Evolutionary conservation across 148 eudicot genomes (phyloP), one percentile per base, ranked within the genome.

Genomic region (Hydrangea macrophylla): DNA sequence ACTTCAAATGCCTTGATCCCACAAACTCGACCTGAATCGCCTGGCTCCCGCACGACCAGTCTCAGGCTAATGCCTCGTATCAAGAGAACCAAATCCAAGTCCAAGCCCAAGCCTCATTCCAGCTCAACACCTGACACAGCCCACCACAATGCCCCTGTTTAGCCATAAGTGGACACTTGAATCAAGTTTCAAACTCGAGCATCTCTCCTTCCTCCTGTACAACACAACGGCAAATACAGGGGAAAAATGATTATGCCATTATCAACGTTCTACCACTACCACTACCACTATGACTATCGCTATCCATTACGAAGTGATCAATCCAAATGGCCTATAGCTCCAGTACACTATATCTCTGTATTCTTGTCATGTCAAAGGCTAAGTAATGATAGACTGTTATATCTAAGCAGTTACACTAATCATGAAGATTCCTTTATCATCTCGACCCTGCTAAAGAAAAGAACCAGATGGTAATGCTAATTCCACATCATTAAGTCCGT

Each of bases 161-260:
- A 64, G 76, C 76, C 60, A 36, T 62, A 66, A 51, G 55, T 26
- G 65, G 62, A 64, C 72, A 67, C 57, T 23, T 67, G 64, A 78
- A 70, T 54, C 70, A 77, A 69, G 72, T 73, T 79, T 67, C 55
- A 65, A 62, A 64, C 70, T 67, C 69, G 72, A 78, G 78, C 92
- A 76, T 79, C 83, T 80, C 81, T 68, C 76, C 88, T 90, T 68
- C 76, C 88, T 90, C 96, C 96, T 90, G 97, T 89, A 89, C 89
- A 89, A 92, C 90, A 89, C 86, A 92, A 89, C 87, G 89, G 79
- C 84, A 92, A 89, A 85, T 84, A 80, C 92, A 83, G 79, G 81
- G 85, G 82, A 84, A 85, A 42, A 88, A 86, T 80, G 80, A 82
- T 87, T 92, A 92, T 89, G 90, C 84, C 92, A 75, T 69, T 70